Conservation (phyloP, 176 grass and related monocot genomes). For the Aechmea fasciata region DNA sequence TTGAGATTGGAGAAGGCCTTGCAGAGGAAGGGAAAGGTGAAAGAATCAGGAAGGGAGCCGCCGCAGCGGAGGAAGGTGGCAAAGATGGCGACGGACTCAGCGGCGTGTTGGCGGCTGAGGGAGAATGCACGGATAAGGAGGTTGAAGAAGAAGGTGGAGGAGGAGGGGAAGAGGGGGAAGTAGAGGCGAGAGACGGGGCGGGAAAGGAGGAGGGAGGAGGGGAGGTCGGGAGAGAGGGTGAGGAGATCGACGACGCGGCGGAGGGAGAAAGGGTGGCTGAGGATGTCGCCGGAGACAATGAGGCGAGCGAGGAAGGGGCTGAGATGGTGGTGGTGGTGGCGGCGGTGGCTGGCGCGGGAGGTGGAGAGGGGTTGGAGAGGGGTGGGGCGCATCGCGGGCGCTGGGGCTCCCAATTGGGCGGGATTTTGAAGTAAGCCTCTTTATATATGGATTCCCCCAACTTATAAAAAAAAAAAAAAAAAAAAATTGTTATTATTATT, state of each 20-base stretch:
- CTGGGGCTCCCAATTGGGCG: too few species aligned
- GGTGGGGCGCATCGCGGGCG: too few species aligned
- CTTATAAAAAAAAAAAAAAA: too few species aligned
- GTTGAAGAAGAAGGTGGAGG: conserved; percentile 55
- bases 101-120: conserved; percentile 6
- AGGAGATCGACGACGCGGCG: conserved; percentile 36
- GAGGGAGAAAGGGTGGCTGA: conserved; percentile 19
- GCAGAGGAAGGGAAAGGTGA: conserved; percentile 30
- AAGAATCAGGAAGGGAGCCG: conserved; percentile 12
- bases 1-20: conserved; percentile 32
- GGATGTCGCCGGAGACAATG: conserved; percentile 35
- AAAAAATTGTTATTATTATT: too few species aligned
- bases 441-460: too few species aligned
- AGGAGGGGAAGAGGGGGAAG: conserved; percentile 56
- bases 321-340: conserved; percentile 24
- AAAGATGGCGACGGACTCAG: conserved; percentile 22
- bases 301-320: conserved; percentile 35
- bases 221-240: conserved; percentile 19
- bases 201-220: conserved; percentile 25
- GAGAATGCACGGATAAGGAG: conserved; percentile 49
- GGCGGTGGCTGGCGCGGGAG: background rate
- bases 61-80: conserved; percentile 37
- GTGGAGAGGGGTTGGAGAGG: too few species aligned
- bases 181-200: conserved; percentile 31
- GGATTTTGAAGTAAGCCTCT: too few species aligned